Percentiles rank a stretch among this genome's conserved stretches.
Evolutionary conservation across 192 early-diverging fungal genomes (phyloP).

Genomic region (Linnemannia schmuckeri): DNA sequence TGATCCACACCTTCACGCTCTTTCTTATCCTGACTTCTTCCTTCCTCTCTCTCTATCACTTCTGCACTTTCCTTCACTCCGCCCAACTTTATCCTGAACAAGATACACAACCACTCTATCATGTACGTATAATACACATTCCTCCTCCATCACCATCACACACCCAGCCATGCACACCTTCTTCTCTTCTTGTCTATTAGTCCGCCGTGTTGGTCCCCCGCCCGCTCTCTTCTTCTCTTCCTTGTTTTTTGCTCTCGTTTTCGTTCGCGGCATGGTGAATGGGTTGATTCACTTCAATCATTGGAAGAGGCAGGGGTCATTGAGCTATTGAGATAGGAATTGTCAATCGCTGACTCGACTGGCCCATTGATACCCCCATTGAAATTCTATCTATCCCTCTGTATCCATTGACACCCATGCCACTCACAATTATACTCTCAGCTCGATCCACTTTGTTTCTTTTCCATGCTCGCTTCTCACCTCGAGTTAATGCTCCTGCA

Average conservation of each 20-base stretch:
- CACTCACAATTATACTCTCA: not conserved
- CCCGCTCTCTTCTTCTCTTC: not conserved
- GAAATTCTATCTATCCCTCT: not conserved
- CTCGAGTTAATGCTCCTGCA: not conserved
- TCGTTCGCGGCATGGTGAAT: not conserved
- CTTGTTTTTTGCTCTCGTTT: not conserved
- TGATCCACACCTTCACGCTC: not conserved
- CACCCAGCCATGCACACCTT: not conserved
- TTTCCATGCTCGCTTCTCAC: not conserved
- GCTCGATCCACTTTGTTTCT: not conserved
- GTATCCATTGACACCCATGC: not conserved
- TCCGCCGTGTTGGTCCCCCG: not conserved
- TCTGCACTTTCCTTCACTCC: not conserved
- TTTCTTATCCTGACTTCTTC: not conserved
- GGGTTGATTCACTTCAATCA: constrained; percentile 4
- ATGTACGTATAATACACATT: not conserved
- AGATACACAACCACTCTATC: not conserved
- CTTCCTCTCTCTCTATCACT: not conserved
- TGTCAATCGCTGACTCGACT: not conserved
- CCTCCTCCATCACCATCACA: not conserved
- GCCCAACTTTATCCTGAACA: constrained; percentile 7
- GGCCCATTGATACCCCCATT: not conserved
- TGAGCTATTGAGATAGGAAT: not conserved
- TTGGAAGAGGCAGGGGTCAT: not conserved
- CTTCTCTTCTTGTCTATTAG: not conserved